Conservation (phyloP, 1,284 basidiomycete genomes). For the Phylloboletellus chloephorus region DNA sequence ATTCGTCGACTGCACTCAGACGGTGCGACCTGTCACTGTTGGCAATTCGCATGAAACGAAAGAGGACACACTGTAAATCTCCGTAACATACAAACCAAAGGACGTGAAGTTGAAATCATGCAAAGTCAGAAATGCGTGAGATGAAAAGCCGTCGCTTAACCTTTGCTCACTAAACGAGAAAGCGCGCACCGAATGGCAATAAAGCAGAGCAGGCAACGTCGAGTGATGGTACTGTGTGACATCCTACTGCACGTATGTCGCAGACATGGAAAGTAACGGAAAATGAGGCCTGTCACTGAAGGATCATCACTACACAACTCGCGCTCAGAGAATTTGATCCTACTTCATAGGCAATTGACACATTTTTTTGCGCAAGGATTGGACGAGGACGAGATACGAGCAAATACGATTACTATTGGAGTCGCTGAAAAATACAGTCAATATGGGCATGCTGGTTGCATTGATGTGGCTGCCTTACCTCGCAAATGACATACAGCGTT, state of each 20-base stretch:
- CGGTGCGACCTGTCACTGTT: not conserved
- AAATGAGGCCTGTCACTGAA: not conserved
- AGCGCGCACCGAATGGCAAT: not conserved
- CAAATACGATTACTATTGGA: conserved; percentile 11
- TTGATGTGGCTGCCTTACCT: conserved; percentile 12
- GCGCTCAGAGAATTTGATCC: not conserved
- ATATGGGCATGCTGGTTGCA: not conserved
- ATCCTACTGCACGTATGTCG: not conserved
- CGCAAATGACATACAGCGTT: conserved; percentile 18
- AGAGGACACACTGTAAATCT: no score
- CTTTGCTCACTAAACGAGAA: no score
- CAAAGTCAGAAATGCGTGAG: no score
- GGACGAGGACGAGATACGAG: conserved; percentile 2
- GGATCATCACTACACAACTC: conserved; percentile 1
- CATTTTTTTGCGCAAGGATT: not conserved
- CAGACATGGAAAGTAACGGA: conserved; percentile 1
- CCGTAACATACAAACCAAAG: not conserved
- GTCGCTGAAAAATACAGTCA: conserved; percentile 12
- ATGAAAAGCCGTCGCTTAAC: no score
- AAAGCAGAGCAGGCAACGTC: no score
- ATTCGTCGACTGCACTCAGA: not conserved
- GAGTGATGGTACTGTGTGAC: no score
- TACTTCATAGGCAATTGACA: conserved; percentile 4
- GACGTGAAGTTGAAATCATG: not conserved
- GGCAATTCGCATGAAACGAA: conserved; percentile 2